Conservation (phyloP, 371 early-diverging fungal species). For the Mortierella sp. region DNA sequence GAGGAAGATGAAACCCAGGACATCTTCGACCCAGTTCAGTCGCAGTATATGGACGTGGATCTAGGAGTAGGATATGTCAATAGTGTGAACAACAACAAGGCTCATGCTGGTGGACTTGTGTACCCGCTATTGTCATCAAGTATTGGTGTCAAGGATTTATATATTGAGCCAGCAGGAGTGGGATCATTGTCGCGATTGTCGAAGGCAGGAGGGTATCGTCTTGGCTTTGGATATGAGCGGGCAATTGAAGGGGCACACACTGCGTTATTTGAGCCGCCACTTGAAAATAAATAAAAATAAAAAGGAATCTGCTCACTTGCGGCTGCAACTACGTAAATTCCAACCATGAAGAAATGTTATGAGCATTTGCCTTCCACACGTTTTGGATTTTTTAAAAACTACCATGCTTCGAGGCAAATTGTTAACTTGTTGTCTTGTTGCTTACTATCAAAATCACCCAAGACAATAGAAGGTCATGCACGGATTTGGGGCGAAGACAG, state of each 20-base stretch:
- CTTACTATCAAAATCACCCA: too few relatives aligned
- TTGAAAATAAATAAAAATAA: constrained; percentile 4
- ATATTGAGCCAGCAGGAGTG: constrained; percentile 48
- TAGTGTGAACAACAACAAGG: constrained; percentile 56
- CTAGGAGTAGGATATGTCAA: constrained; percentile 51
- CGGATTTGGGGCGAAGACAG: too few relatives aligned
- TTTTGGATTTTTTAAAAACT: too few relatives aligned
- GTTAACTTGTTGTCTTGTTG: too few relatives aligned
- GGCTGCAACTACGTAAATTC: neutral
- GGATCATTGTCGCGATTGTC: constrained; percentile 22
- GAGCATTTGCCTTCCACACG: too few relatives aligned
- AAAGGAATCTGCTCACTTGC: neutral
- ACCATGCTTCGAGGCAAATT: too few relatives aligned
- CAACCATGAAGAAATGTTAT: too few relatives aligned
- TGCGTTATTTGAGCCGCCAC: constrained; percentile 27
- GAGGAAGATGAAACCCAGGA: constrained; percentile 41
- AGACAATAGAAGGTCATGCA: too few relatives aligned
- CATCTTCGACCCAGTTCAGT: constrained; percentile 66
- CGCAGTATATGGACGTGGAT: constrained; percentile 64
- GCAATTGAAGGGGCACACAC: constrained; percentile 70
- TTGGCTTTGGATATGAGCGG: constrained; percentile 67
- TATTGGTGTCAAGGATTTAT: constrained; percentile 67
- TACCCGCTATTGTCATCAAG: constrained; percentile 59
- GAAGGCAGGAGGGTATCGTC: constrained; percentile 69
- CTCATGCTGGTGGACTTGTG: constrained; percentile 49